Conservation (phyloP, 192 early-diverging fungal genomes). For the Phycomyces blakesleeanus region DNA sequence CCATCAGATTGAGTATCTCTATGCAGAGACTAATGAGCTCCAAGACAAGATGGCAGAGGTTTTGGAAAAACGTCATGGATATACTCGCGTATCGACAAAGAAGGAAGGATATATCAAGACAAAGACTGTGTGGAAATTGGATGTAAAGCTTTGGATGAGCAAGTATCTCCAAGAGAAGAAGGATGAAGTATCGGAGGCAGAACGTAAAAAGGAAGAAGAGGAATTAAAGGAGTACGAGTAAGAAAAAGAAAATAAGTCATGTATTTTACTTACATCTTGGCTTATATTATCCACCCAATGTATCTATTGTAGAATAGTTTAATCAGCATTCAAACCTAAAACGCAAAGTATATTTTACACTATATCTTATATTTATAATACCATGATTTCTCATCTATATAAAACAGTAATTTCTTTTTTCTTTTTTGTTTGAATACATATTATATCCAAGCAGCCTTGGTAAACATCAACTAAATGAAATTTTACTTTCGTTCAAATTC, state of each 20-base stretch:
- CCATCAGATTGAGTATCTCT: slow-evolving; percentile 30
- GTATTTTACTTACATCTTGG: too few species aligned
- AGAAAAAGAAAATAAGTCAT: not conserved
- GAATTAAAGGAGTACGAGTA: slow-evolving; percentile 27
- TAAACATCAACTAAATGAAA: too few species aligned
- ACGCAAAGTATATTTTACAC: too few species aligned
- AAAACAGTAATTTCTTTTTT: too few species aligned
- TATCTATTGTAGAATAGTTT: too few species aligned
- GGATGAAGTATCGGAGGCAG: slow-evolving; percentile 6
- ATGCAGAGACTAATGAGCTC: slow-evolving; percentile 36
- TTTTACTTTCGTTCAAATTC: too few species aligned
- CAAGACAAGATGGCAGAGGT: slow-evolving; percentile 17
- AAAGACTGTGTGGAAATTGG: slow-evolving; percentile 26
- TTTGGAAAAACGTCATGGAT: slow-evolving; percentile 30
- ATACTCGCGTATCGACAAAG: slow-evolving; percentile 12
- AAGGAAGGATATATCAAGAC: slow-evolving; percentile 21
- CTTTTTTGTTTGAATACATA: too few species aligned
- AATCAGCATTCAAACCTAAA: too few species aligned
- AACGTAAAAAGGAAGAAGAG: slow-evolving; percentile 20
- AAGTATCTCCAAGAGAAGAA: slow-evolving; percentile 9
- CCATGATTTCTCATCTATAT: too few species aligned
- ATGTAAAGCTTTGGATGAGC: slow-evolving; percentile 36
- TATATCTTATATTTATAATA: too few species aligned
- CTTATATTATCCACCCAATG: too few species aligned
- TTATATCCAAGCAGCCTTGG: too few species aligned